Conservation (phyloP, 176 grass and related monocot species). For the Aegilops speltoides region DNA sequence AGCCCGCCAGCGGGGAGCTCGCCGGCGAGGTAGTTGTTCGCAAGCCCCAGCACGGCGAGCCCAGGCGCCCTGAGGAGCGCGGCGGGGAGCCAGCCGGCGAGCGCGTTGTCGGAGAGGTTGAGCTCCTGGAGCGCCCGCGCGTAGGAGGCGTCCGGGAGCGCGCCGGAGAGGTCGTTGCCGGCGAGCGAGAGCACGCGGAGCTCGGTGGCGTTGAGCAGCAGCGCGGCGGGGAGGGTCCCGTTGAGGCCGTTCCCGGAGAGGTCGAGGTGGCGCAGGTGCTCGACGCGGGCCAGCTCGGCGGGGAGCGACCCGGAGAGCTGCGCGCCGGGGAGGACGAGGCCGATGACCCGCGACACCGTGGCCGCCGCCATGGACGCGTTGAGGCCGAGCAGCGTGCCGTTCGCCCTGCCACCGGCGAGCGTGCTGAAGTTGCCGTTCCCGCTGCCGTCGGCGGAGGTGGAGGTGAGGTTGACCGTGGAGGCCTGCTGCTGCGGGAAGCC, state of each 20-base stretch:
- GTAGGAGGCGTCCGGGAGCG: slow-evolving; percentile 38
- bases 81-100: slow-evolving; percentile 48
- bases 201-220: slow-evolving; percentile 70
- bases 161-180: slow-evolving; percentile 54
- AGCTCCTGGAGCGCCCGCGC: slow-evolving; percentile 50
- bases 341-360: slow-evolving; percentile 78
- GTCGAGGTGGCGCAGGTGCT: slow-evolving; percentile 91
- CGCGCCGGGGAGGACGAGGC: slow-evolving; percentile 63
- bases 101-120: slow-evolving; percentile 78
- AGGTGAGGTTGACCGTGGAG: slow-evolving; percentile 6
- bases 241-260: slow-evolving; percentile 71
- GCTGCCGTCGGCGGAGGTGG: background rate
- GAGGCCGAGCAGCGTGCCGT: background rate
- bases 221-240: slow-evolving; percentile 41
- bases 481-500: slow-evolving; percentile 41
- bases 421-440: background rate
- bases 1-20: slow-evolving; percentile 54
- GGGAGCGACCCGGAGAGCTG: slow-evolving; percentile 49
- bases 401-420: background rate
- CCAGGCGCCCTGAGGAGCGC: slow-evolving; percentile 42
- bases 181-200: slow-evolving; percentile 71
- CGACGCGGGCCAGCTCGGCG: slow-evolving; percentile 56
- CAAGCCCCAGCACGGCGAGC: slow-evolving; percentile 58
- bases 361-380: slow-evolving; percentile 32
- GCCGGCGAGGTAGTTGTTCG: slow-evolving; percentile 62